phyloP scores from a whole-genome alignment of 1,139 yeast genomes.

The Kurtzmaniella natalensis region DNA sequence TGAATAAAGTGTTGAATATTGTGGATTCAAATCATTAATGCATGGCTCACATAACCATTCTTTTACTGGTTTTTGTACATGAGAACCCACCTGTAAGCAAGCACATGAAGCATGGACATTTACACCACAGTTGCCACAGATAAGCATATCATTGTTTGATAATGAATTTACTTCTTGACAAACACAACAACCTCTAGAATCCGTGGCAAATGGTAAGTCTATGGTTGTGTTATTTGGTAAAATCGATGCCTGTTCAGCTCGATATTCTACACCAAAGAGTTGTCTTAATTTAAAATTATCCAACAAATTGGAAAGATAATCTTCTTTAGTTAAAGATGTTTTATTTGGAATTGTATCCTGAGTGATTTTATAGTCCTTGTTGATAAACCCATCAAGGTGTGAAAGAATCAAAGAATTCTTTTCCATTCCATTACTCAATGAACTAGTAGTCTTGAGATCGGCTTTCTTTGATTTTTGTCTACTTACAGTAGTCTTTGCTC shows the following conservation, averaged over 20 bases:
- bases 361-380: not conserved
- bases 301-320: constrained; percentile 10
- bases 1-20: constrained; percentile 51
- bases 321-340: not conserved
- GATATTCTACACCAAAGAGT: constrained; percentile 6
- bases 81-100: constrained; percentile 40
- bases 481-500: constrained; percentile 2
- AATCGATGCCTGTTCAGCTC: not conserved
- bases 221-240: constrained; percentile 16
- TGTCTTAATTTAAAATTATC: constrained; percentile 17
- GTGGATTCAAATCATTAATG: constrained; percentile 62
- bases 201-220: constrained; percentile 21
- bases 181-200: constrained; percentile 46
- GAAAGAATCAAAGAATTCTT: not conserved
- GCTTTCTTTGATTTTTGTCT: constrained; percentile 3
- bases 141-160: constrained; percentile 30
- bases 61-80: constrained; percentile 20
- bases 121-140: constrained; percentile 68
- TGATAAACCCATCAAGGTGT: not conserved
- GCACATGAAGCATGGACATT: constrained; percentile 70
- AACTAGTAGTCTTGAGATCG: not conserved
- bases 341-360: not conserved
- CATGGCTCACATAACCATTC: constrained; percentile 87
- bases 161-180: constrained; percentile 38
- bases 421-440: not conserved